Base-by-base conservation (phyloP, 2,329 filamentous ascomycete species). In the Paracoccidioides brasiliensis region DNA sequence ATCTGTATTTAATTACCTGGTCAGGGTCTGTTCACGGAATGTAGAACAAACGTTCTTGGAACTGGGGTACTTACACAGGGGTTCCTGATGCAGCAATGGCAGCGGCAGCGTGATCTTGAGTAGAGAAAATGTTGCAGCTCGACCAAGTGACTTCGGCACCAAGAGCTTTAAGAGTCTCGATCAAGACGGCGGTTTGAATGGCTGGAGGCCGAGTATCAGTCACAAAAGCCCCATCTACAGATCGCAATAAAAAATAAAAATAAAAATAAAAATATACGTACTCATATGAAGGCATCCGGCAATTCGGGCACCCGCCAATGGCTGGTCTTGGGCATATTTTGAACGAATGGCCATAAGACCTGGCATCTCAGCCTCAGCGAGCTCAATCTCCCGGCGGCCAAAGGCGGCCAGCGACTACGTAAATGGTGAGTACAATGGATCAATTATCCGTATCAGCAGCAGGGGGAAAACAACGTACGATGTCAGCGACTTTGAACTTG, bases 121-220 rank as follows among this genome's bases (percentile, higher is more conserved):
- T 97, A 74, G 87, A 93, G 86, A 96, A 98, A 77, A 98, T 97
- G 84, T 98, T 97, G 86, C 93, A 98, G 67, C 87, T 93, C 60
- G 91, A 87, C 93, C 93, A 97, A 72, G 93, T 98, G 68, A 97
- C 87, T 83, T 97, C 93, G 69, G 93, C 93, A 78, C 93, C 93
- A 69, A 98, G 89, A 65, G 85, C 80, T 69, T 81, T 87, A 72
- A 98, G 85, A 64, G 93, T 98, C 85, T 98, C 93, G 76, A 98
- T 98, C 69, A 98, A 85, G 71, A 98, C 93, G 67, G 93, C 93
- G 63, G 93, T 98, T 81, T 98, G 93, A 78, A 98, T 97, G 74
- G 93, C 81, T 84, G 60, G 28, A 15, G 37, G 45, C 15, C 45
- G 30, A 45, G 33, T 22, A 52, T 48, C 14, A 38, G 59, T 63